Base-by-base conservation (phyloP, 768 basidiomycete genomes). In the Arthromyces matolae region DNA sequence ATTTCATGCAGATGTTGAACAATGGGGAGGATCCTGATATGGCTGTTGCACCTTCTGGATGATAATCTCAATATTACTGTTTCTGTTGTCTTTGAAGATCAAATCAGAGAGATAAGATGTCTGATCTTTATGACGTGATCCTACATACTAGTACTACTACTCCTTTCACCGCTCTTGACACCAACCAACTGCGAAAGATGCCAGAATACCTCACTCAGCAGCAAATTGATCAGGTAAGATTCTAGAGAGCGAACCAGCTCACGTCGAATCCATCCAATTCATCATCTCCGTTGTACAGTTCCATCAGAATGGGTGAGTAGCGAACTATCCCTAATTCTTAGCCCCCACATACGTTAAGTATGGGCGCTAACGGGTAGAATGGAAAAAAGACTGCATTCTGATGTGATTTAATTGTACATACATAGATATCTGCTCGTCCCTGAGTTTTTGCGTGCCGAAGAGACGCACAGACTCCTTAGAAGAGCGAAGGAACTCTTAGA, bases 371-470 rank as follows among this genome's bases (percentile, higher is more conserved):
- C 14, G 16, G 23, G 41, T 52, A 31, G 53, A 45, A 45, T 31
- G 28, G 35, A 47, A 38, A 22, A 33, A 18, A 33, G 32, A 33
- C 14, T 10, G 13, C 13, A 33, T 33, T 31, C 5, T 14, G 14
- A 24, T 20, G 35, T 52, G 20, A 43, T n/a, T 41, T 12, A 27
- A 37, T 37, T 20, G 31, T 22, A 42, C 16, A 27, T 2, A 23
- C 35, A 7, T 35, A 93, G 93, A 35, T 95, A 94, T 57, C 76
- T 96, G 33, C 66, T 90, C 45, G 60, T 99, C 33, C 86, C 85
- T 0, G 67, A 67, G 10, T 98, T 98, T 66, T 71, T 94, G 43
- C 63, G 69, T 5, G 47, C 59, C n/a, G 71, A 75, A 8, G 81
- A 88, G 32, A 78, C 84, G 0, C 59, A 69, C 9, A 73, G 72